These are phyloP conservation scores for Alternaria brassicicola DNA, from an alignment of 2,329 filamentous ascomycete species.

Conservation along the genomic window DNA sequence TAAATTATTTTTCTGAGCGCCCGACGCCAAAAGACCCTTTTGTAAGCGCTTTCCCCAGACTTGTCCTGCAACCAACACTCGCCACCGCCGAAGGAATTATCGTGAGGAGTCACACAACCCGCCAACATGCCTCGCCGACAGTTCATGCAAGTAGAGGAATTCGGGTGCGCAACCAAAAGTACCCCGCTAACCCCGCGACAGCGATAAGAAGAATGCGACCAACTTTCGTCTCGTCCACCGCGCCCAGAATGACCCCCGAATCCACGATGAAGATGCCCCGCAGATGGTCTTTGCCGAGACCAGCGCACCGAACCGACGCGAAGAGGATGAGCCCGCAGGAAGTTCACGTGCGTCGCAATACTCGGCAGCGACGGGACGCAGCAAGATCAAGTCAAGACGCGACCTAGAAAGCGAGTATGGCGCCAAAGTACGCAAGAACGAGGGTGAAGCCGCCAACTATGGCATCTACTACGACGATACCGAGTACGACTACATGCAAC, in stretches of 20 bases:
- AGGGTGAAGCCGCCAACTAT: constrained; percentile 93
- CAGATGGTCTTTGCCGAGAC: constrained; percentile 87
- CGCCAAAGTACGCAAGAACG: constrained; percentile 76
- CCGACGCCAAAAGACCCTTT: constrained; percentile 30
- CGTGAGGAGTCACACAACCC: neutral
- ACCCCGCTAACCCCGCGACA: constrained; percentile 50
- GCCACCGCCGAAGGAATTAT: neutral
- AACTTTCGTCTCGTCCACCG: constrained; percentile 95
- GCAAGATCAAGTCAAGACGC: constrained; percentile 69
- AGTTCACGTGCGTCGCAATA: constrained; percentile 53
- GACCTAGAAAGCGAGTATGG: constrained; percentile 81
- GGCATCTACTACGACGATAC: constrained; percentile 95
- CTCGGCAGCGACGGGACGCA: constrained; percentile 48
- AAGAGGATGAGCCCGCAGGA: constrained; percentile 51
- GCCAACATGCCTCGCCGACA: constrained; percentile 72
- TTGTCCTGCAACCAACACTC: constrained; percentile 22
- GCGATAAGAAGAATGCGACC: constrained; percentile 88
- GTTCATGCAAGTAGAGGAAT: constrained; percentile 67
- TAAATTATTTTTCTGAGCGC: constrained; percentile 62
- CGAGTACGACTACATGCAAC: constrained; percentile 99
- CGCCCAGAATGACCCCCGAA: constrained; percentile 95
- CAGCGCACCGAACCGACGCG: constrained; percentile 48
- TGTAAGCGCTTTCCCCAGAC: constrained; percentile 39
- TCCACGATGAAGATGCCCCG: constrained; percentile 87
- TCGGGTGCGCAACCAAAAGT: neutral